Percentiles rank a stretch among this genome's conserved stretches.
These are phyloP conservation scores for Ustilago esculenta DNA, from an alignment of 1,284 basidiomycete species.

Conservation along the genomic window DNA sequence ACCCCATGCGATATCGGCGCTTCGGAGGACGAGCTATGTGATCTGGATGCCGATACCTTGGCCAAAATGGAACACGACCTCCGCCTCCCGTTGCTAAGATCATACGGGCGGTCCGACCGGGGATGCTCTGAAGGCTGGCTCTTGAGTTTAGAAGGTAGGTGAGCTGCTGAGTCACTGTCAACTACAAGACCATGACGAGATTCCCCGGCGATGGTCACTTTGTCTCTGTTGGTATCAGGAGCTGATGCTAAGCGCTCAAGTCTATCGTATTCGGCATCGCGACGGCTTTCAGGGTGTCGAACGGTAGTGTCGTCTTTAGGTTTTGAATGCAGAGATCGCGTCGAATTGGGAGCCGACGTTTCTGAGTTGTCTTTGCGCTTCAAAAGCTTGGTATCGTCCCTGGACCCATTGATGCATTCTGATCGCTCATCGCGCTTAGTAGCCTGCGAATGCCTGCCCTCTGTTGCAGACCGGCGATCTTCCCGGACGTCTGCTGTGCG, in stretches of 20 bases:
- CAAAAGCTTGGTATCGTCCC: slow-evolving; percentile 4
- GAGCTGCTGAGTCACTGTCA: background rate
- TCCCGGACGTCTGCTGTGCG: background rate
- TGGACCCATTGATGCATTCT: background rate
- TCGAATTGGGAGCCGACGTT: background rate
- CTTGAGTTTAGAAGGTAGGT: background rate
- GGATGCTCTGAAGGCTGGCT: background rate
- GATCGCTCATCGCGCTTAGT: background rate
- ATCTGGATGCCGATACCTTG: background rate
- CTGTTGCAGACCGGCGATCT: background rate
- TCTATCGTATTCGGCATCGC: slow-evolving; percentile 5
- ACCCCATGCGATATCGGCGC: background rate
- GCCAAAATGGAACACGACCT: slow-evolving; percentile 2
- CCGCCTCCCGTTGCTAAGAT: slow-evolving; percentile 3
- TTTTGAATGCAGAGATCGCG: background rate
- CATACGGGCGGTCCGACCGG: background rate
- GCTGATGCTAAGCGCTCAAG: slow-evolving; percentile 6
- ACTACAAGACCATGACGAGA: background rate
- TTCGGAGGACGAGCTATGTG: background rate
- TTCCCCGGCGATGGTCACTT: background rate
- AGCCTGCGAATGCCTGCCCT: background rate
- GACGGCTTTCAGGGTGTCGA: background rate
- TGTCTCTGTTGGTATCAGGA: background rate
- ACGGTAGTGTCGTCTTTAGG: background rate
- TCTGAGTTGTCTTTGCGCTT: slow-evolving; percentile 4